Base-by-base conservation (phyloP, 202 grass and related monocot genomes). In the Elaeis oleifera region DNA sequence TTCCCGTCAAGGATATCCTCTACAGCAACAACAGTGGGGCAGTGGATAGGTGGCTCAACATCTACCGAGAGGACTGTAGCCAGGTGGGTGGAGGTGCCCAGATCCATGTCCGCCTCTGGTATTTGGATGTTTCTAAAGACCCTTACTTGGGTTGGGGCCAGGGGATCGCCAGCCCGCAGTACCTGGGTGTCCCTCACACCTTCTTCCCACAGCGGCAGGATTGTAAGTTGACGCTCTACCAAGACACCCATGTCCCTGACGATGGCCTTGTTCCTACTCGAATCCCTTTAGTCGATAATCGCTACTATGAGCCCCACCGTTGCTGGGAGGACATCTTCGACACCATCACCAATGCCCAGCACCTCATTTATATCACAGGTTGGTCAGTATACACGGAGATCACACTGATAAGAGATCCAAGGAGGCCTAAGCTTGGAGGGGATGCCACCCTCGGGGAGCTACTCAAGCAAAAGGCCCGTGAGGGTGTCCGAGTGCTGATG, bases 291-390 rank as follows among this genome's bases (percentile, higher is more conserved):
- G 62, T 48, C 0, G 14, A 26, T 26, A 48, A 48, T 13, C 39
- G 17, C 49, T 23, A 50, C 20, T 65, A 65, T 8, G 20, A 65
- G 16, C 62, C 62, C 23, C 62, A n/a, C 25, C 49, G 62, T 19
- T 65, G 62, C 22, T 65, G 62, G 62, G 62, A 65, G 48, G 62
- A 65, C 44, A 27, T 65, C 23, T 65, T 65, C 23, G 62, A 65
- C 23, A 44, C 62, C 50, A 65, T 65, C 22, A 52, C 5, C 16
- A 51, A 52, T 27, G 62, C 62, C 6, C 48, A n/a, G 15, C 62
- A 65, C 51, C 15, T 52, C 14, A 65, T 65, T 17, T 65, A 65
- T 22, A 27, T 65, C 22, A 27, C 62, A 24, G 20, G 62, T n/a
- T 65, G 62, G 62, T 65, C 62, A 24, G 62, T 65, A 23, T 27